These are phyloP conservation scores for Myrica gale DNA, from an alignment of 306 rosid genomes.

Conservation along the genomic window DNA sequence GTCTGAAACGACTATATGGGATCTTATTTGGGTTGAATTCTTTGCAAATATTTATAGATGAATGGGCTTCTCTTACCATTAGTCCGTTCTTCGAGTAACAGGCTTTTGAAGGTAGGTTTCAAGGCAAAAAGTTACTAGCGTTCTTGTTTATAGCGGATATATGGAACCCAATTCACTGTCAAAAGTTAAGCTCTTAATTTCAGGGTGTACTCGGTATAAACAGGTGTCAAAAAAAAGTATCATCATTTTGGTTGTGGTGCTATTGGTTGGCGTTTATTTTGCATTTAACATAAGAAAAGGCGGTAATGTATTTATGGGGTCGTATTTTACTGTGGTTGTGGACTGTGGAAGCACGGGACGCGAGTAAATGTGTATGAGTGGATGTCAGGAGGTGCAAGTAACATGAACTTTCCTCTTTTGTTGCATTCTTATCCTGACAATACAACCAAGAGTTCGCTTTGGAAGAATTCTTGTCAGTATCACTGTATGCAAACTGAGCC, in stretches of 20 bases:
- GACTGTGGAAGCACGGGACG: slow-evolving; percentile 91
- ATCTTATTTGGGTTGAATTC: neutral
- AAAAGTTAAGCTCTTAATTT: slow-evolving; percentile 41
- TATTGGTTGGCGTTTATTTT: slow-evolving; percentile 46
- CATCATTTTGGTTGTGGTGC: slow-evolving; percentile 29
- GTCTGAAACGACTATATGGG: neutral
- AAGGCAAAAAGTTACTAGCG: slow-evolving; percentile 6
- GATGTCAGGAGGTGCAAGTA: slow-evolving; percentile 30
- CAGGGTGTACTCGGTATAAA: slow-evolving; percentile 36
- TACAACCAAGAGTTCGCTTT: slow-evolving; percentile 38
- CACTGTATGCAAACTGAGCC: slow-evolving; percentile 91
- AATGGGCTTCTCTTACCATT: neutral
- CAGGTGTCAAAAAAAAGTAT: slow-evolving; percentile 27
- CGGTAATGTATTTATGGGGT: slow-evolving; percentile 22
- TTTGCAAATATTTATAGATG: neutral
- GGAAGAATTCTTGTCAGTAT: slow-evolving; percentile 58
- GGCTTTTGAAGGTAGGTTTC: neutral
- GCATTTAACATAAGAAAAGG: slow-evolving; percentile 32
- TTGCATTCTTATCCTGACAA: slow-evolving; percentile 61
- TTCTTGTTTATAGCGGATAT: slow-evolving; percentile 19
- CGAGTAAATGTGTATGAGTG: slow-evolving; percentile 66
- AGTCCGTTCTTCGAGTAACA: neutral
- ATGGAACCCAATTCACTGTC: slow-evolving; percentile 80
- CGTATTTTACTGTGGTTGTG: slow-evolving; percentile 67
- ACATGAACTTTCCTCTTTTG: slow-evolving; percentile 50